Percentiles rank a stretch among this genome's conserved stretches.
Conservation (phyloP, 371 early-diverging fungal species). For the Haplosporangium sp. region DNA sequence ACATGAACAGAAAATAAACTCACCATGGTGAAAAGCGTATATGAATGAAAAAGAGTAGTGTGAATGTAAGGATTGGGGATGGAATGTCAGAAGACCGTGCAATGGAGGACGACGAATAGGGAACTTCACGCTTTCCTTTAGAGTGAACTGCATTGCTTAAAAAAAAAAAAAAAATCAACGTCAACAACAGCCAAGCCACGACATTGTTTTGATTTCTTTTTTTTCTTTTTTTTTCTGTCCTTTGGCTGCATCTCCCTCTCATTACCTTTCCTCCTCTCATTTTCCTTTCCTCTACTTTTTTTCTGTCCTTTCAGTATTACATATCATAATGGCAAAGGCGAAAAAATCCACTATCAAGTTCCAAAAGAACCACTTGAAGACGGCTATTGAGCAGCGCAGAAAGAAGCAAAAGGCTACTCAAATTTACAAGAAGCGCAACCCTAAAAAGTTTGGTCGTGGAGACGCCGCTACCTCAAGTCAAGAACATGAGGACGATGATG, state of each 20-base stretch:
- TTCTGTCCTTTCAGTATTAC: not conserved
- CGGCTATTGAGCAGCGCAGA: conserved; percentile 70
- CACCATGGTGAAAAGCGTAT: not conserved
- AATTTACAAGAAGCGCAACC: conserved; percentile 65
- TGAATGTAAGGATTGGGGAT: not conserved
- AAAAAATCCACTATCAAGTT: conserved; percentile 91
- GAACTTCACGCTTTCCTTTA: not conserved
- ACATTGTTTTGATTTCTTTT: not conserved
- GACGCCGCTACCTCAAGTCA: conserved; percentile 44
- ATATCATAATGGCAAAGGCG: conserved; percentile 70
- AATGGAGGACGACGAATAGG: no score
- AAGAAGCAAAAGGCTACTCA: conserved; percentile 77
- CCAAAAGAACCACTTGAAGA: conserved; percentile 84
- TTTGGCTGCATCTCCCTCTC: not conserved
- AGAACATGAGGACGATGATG: conserved; percentile 41
- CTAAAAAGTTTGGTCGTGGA: conserved; percentile 56
- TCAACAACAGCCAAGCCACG: conserved; percentile 21
- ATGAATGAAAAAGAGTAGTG: not conserved
- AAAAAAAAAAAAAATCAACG: conserved; percentile 13
- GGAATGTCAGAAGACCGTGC: not conserved
- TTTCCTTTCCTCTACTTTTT: not conserved
- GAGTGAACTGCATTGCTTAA: not conserved
- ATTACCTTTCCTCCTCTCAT: not conserved
- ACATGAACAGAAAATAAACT: no score
- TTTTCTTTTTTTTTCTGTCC: conserved; percentile 9